phyloP scores from a whole-genome alignment of 2,329 filamentous ascomycete genomes.

The Salinomyces thailandicus region DNA sequence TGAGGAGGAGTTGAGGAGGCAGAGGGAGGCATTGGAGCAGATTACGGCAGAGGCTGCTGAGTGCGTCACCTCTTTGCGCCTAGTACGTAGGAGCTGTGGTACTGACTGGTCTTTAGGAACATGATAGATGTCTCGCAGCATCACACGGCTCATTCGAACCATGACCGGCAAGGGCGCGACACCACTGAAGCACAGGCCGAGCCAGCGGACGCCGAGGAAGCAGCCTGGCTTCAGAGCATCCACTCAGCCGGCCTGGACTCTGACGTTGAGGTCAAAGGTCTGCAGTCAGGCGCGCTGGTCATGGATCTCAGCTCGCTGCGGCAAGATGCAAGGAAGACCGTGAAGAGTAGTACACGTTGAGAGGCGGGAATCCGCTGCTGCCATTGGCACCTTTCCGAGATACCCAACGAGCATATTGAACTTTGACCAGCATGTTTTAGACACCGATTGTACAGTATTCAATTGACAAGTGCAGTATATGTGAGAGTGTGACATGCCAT shows the following conservation, averaged over 20 bases:
- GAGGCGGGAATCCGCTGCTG: too few relatives aligned
- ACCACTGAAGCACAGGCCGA: constrained; percentile 2
- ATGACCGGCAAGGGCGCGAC: constrained; percentile 6
- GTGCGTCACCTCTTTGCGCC: constrained; percentile 24
- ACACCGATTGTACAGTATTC: too few relatives aligned
- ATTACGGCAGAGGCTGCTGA: constrained; percentile 41
- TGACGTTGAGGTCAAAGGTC: constrained; percentile 15
- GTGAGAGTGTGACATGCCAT: too few relatives aligned
- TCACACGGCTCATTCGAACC: constrained; percentile 9
- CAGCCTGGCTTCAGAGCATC: constrained; percentile 24
- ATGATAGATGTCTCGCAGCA: constrained; percentile 40
- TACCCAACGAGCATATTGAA: too few relatives aligned
- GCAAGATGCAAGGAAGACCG: constrained; percentile 2
- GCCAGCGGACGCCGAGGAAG: constrained; percentile 18
- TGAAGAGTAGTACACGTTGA: too few relatives aligned
- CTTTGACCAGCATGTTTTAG: too few relatives aligned
- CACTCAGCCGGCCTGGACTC: constrained; percentile 14
- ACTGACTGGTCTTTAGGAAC: constrained; percentile 28
- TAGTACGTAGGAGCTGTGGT: constrained; percentile 2
- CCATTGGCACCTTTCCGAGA: too few relatives aligned
- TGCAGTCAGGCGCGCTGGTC: constrained; percentile 18
- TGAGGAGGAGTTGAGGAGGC: constrained; percentile 39
- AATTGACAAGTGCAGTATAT: too few relatives aligned
- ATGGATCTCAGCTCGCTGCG: constrained; percentile 18
- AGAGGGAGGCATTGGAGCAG: constrained; percentile 38